Conservation (phyloP, 371 early-diverging fungal species). For the Sporodiniella umbellata region DNA sequence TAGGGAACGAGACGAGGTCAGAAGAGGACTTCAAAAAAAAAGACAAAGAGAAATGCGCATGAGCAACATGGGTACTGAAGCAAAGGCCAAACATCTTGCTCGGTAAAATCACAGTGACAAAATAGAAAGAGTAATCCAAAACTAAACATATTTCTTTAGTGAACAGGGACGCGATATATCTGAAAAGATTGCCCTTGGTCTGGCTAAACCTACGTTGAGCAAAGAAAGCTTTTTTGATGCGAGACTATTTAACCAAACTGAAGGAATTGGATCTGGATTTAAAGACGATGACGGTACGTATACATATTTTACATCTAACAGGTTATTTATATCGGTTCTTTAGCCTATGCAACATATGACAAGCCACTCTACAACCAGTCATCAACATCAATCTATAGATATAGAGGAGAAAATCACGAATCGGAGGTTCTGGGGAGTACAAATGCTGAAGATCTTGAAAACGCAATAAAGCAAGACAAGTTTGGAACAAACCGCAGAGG, state of each 20-base stretch:
- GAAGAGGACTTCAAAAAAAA: slow-evolving; percentile 80
- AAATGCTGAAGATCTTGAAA: slow-evolving; percentile 68
- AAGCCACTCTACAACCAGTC: slow-evolving; percentile 85
- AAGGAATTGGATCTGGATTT: slow-evolving; percentile 85
- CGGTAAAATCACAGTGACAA: no score
- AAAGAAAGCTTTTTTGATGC: slow-evolving; percentile 93
- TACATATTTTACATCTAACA: not conserved
- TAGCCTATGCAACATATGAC: slow-evolving; percentile 81
- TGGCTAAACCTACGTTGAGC: slow-evolving; percentile 86
- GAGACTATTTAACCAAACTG: slow-evolving; percentile 89
- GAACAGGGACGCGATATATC: slow-evolving; percentile 90
- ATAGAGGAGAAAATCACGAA: slow-evolving; percentile 62
- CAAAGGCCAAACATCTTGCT: slow-evolving; percentile 78
- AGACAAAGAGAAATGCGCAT: slow-evolving; percentile 86
- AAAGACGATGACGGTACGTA: slow-evolving; percentile 75
- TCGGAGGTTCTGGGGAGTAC: slow-evolving; percentile 69
- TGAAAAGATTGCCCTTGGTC: slow-evolving; percentile 95
- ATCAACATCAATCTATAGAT: slow-evolving; percentile 77
- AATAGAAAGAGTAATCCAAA: no score
- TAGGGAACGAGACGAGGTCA: slow-evolving; percentile 84
- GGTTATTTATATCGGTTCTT: not conserved
- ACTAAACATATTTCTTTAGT: no score
- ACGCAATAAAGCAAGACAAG: slow-evolving; percentile 65
- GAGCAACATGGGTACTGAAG: slow-evolving; percentile 89
- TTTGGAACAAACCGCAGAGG: slow-evolving; percentile 63